phyloP scores from a whole-genome alignment of 306 rosid species.

The Ochetophila trinervis region DNA sequence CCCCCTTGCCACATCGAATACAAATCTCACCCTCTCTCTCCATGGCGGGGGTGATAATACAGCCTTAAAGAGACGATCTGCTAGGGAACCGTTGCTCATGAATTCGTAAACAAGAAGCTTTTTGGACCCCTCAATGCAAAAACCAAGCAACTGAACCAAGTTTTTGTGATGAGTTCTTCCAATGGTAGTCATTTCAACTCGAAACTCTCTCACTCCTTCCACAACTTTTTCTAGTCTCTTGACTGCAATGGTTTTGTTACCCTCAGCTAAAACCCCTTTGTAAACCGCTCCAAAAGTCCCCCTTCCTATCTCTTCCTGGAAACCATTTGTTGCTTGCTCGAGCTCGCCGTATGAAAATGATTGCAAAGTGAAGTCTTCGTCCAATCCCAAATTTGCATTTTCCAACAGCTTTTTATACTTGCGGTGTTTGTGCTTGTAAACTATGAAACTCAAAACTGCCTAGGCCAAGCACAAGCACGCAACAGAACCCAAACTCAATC shows the following conservation, averaged over 20 bases:
- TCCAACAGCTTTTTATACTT: constrained; percentile 3
- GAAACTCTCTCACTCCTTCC: constrained; percentile 44
- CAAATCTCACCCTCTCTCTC: constrained; percentile 43
- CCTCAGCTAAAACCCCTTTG: constrained; percentile 30
- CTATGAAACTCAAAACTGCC: neutral
- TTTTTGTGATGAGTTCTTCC: constrained; percentile 60
- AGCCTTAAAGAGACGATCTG: constrained; percentile 18
- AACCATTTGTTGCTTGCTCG: constrained; percentile 43
- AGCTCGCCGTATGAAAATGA: constrained; percentile 29
- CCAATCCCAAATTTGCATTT: constrained; percentile 10
- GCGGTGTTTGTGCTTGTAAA: neutral
- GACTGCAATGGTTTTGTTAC: constrained; percentile 35
- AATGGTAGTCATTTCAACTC: constrained; percentile 48
- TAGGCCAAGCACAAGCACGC: neutral
- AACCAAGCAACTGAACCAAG: constrained; percentile 51
- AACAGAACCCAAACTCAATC: neutral
- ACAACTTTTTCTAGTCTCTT: constrained; percentile 29
- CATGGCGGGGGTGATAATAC: constrained; percentile 18
- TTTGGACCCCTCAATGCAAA: constrained; percentile 49
- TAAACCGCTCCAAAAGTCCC: constrained; percentile 46
- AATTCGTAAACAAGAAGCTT: constrained; percentile 46
- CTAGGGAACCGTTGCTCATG: constrained; percentile 45
- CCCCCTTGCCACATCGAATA: constrained; percentile 42
- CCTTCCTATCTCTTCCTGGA: constrained; percentile 46
- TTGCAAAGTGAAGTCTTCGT: constrained; percentile 8